Base-by-base conservation (phyloP, 2,329 filamentous ascomycete species). In the Aspergillus fijiensis region DNA sequence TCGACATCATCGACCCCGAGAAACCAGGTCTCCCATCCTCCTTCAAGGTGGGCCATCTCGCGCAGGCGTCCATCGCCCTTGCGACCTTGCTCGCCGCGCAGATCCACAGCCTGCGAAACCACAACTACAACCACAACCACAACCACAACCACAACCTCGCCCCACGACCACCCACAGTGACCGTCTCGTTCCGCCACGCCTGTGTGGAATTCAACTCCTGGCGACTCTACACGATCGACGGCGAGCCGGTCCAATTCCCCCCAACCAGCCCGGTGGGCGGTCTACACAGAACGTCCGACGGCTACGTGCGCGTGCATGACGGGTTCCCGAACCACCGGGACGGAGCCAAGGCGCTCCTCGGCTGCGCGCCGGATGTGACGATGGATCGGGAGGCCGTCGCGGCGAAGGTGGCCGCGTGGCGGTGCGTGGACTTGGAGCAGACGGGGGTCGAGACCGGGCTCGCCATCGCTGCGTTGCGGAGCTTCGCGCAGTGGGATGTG, bases 221-320 rank as follows among this genome's bases (percentile, higher is more conserved):
- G 61, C 70, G 78, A 1, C 69, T 85, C 1, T 83, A 83, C 58
- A 70, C 69, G 0, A 67, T 86, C 3, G 68, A 79, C 25, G 76
- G 74, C 3, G 68, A 73, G n/a, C 67, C 73, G 2, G 31, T 71
- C 0, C 65, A 70, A 0, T 70, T 75, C 0, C 55, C 71, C 0
- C 54, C 71, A 0, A 81, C 76, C 72, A 79, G 77, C 0, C 70
- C 75, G 0, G 76, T 86, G 3, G 82, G 83, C 2, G 84, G 84
- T 0, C 65, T 86, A 0, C 79, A 87, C 65, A 75, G 74, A 55
- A 80, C 83, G 0, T 69, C 70, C 0, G 83, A 86, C 60, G 84
- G 83, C 1, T 74, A 82, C 53, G 78, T 87, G 2, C 78, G 84
- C 2, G 79, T 86, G 50, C 84, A 87, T 61, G 84, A 86, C 57